These are phyloP conservation scores for Nemophila menziesii DNA, from an alignment of 257 asterid genomes.

Conservation along the genomic window DNA sequence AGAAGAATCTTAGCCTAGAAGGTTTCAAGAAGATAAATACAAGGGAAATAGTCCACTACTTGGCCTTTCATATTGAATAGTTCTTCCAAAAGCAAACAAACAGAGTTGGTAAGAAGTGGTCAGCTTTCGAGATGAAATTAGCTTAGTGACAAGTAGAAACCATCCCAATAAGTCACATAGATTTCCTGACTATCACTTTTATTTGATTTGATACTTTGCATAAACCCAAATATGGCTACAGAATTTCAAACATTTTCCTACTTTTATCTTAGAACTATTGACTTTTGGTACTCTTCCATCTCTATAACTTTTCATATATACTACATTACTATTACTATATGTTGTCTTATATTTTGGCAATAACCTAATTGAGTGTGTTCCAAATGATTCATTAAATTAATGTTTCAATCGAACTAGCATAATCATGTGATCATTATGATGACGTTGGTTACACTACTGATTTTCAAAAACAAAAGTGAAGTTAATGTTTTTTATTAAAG, in stretches of 20 bases:
- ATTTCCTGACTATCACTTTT: neutral
- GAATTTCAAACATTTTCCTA: neutral
- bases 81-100: constrained; percentile 1
- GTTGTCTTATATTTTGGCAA: neutral
- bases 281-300: neutral
- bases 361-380: neutral
- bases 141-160: neutral
- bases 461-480: too few species aligned
- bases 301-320: neutral
- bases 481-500: too few species aligned
- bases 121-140: neutral
- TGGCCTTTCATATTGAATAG: neutral
- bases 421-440: neutral
- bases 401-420: neutral
- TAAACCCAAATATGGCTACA: neutral
- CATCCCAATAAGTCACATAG: neutral
- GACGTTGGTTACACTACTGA: too few species aligned
- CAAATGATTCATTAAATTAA: neutral
- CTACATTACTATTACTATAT: neutral
- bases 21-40: constrained; percentile 10
- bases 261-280: neutral
- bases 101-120: neutral
- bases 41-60: neutral
- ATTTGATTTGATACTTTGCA: neutral
- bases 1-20: constrained; percentile 6